A percentile compares a stretch with the other conserved stretches of the same genome.
Conservation (phyloP, 2,329 filamentous ascomycete species). For the Penicillium freii region DNA sequence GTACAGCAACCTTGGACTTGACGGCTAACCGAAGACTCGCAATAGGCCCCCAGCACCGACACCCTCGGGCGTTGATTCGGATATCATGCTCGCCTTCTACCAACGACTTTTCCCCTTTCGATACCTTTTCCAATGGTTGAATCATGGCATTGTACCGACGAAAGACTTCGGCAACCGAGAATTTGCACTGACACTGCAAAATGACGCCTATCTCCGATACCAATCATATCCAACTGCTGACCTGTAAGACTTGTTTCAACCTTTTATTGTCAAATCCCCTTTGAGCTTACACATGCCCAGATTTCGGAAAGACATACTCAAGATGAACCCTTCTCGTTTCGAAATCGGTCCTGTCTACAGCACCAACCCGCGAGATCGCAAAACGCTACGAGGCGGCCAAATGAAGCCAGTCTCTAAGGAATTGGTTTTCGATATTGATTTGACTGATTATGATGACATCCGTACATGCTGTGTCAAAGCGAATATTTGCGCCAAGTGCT, state of each 20-base stretch:
- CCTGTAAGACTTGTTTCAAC: conserved; percentile 43
- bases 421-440: conserved; percentile 97
- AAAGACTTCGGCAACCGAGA: conserved; percentile 90
- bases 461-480: conserved; percentile 92
- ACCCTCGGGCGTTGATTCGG: conserved; percentile 63
- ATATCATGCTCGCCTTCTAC: conserved; percentile 91
- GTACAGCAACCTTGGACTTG: conserved; percentile 5
- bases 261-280: background rate
- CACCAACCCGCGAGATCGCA: conserved; percentile 89
- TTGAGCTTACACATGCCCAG: conserved; percentile 44
- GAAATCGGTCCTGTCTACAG: conserved; percentile 98
- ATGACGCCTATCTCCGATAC: conserved; percentile 89
- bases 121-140: conserved; percentile 95
- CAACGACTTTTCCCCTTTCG: conserved; percentile 93
- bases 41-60: conserved; percentile 37
- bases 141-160: conserved; percentile 81
- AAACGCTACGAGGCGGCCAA: conserved; percentile 71
- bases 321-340: conserved; percentile 86
- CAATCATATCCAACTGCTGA: conserved; percentile 72
- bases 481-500: conserved; percentile 91
- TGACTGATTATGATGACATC: conserved; percentile 98
- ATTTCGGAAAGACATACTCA: conserved; percentile 86
- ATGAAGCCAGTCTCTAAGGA: conserved; percentile 91
- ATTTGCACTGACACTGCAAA: conserved; percentile 92
- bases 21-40: conserved; percentile 16